These are phyloP conservation scores for Smallanthus sonchifolius DNA, from an alignment of 129 eudicot genomes.

Conservation along the genomic window DNA sequence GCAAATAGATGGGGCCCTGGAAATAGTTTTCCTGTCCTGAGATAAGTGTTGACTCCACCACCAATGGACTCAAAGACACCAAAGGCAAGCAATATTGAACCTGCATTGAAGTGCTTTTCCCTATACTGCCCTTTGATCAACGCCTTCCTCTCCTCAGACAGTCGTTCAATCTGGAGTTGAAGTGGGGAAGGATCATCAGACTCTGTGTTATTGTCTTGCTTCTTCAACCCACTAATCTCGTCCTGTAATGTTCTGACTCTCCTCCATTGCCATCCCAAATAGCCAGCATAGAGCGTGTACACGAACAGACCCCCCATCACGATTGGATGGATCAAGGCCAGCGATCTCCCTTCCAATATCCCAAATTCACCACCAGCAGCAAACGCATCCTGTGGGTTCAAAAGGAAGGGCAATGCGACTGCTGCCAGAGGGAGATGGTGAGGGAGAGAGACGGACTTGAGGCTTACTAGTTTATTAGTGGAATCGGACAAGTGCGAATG, in stretches of 20 bases:
- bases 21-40: conserved; percentile 88
- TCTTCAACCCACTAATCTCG: conserved; percentile 75
- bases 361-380: conserved; percentile 95
- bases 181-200: conserved; percentile 52
- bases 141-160: conserved; percentile 88
- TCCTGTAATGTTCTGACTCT: conserved; percentile 69
- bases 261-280: conserved; percentile 99
- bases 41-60: conserved; percentile 88
- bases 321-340: conserved; percentile 69
- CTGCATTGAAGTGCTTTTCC: conserved; percentile 94
- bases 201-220: conserved; percentile 29
- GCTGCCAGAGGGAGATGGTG: conserved; percentile 55
- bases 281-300: conserved; percentile 80
- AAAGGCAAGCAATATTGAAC: conserved; percentile 81
- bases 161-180: conserved; percentile 72
- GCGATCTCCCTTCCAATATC: conserved; percentile 75
- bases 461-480: conserved; percentile 8
- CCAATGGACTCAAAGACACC: conserved; percentile 82
- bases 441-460: conserved; percentile 54
- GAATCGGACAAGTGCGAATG: too few species aligned
- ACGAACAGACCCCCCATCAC: conserved; percentile 73
- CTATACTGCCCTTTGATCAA: conserved; percentile 78
- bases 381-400: conserved; percentile 69
- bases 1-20: conserved; percentile 94
- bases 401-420: conserved; percentile 46